Conservation (phyloP, 768 basidiomycete genomes). For the Zangia roseola region DNA sequence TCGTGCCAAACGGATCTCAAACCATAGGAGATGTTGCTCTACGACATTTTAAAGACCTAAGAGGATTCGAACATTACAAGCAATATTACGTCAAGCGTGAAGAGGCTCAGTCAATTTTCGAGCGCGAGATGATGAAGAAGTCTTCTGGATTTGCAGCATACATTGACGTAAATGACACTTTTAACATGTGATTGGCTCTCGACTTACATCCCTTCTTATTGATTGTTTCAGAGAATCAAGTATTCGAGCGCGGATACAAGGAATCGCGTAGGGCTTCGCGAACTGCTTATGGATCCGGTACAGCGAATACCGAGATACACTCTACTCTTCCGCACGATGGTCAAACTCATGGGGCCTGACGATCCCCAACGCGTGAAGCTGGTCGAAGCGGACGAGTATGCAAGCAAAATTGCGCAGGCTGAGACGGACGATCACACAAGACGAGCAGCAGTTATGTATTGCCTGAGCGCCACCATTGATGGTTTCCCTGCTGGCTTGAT, state of each 20-base stretch:
- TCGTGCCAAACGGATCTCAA: conserved; percentile 54
- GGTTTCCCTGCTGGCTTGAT: conserved; percentile 91
- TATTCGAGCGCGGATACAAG: conserved; percentile 71
- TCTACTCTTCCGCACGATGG: conserved; percentile 87
- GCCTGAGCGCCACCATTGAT: conserved; percentile 79
- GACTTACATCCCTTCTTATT: conserved; percentile 3
- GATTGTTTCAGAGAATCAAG: conserved; percentile 69
- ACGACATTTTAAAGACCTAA: conserved; percentile 79
- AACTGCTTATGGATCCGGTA: conserved; percentile 94
- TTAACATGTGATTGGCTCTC: conserved; percentile 8
- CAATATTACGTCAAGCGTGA: conserved; percentile 92
- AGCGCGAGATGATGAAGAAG: conserved; percentile 76
- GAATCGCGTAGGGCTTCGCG: conserved; percentile 85
- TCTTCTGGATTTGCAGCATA: conserved; percentile 81
- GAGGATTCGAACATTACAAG: conserved; percentile 88
- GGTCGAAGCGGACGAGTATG: conserved; percentile 81
- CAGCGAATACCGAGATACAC: conserved; percentile 96
- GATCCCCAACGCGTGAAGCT: conserved; percentile 80
- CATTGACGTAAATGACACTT: conserved; percentile 68
- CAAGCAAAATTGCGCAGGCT: conserved; percentile 86
- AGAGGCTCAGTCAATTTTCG: conserved; percentile 87
- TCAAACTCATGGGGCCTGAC: conserved; percentile 79
- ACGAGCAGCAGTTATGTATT: conserved; percentile 85
- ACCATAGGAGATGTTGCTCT: conserved; percentile 81
- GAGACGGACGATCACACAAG: conserved; percentile 92